These are phyloP conservation scores for Cladosporium sphaerospermum DNA, from an alignment of 2,329 filamentous ascomycete species.

Conservation along the genomic window DNA sequence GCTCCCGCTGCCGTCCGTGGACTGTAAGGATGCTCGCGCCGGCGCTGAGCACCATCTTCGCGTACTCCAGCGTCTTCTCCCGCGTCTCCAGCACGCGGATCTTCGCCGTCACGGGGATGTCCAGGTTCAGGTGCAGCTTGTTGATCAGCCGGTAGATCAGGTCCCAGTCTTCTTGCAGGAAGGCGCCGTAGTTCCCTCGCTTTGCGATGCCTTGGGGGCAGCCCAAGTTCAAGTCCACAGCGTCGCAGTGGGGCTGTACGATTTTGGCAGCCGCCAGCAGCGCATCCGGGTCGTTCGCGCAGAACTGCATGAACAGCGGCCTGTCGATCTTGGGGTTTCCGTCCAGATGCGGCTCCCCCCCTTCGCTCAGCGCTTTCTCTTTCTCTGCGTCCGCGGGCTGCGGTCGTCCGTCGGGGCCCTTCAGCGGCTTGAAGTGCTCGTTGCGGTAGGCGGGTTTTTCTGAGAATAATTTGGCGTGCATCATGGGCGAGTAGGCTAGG, in stretches of 20 bases:
- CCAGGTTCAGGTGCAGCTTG: conserved; percentile 69
- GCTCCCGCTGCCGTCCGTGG: conserved; percentile 79
- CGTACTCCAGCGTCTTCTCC: conserved; percentile 83
- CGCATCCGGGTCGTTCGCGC: conserved; percentile 77
- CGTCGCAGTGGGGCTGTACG: conserved; percentile 84
- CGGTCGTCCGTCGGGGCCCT: conserved; percentile 23
- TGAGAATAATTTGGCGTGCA: conserved; percentile 83
- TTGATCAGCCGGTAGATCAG: conserved; percentile 78
- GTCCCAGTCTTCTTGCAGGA: conserved; percentile 86
- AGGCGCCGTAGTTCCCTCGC: conserved; percentile 87
- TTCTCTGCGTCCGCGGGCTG: conserved; percentile 18
- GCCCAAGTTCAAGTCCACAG: conserved; percentile 89
- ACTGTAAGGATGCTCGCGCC: conserved; percentile 92
- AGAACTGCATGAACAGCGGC: conserved; percentile 94
- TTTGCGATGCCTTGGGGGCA: conserved; percentile 94
- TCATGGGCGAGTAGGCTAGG: conserved; percentile 91
- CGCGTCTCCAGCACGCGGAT: conserved; percentile 82
- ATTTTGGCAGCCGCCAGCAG: conserved; percentile 71
- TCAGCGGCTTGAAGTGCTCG: conserved; percentile 69
- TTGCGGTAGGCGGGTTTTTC: conserved; percentile 71
- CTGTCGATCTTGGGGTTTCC: conserved; percentile 80
- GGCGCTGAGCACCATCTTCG: conserved; percentile 75
- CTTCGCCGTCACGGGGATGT: conserved; percentile 88
- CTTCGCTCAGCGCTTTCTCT: conserved; percentile 15
- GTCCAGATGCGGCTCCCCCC: conserved; percentile 61